Base-by-base conservation (phyloP, 768 basidiomycete genomes). In the Fomitopsis serialis region DNA sequence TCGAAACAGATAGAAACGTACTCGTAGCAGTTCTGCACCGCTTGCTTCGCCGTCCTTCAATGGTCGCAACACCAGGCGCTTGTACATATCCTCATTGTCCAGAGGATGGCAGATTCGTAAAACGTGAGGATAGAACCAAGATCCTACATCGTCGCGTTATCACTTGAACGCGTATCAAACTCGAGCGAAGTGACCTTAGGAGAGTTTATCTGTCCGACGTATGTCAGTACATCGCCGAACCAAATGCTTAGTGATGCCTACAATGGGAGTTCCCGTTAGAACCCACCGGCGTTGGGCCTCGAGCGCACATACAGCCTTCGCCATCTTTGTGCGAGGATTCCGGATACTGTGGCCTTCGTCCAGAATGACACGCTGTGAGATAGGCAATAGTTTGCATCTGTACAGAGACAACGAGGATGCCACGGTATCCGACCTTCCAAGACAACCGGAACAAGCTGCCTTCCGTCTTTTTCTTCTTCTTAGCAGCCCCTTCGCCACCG, bases 341-440 rank as follows among this genome's bases (percentile, higher is more conserved):
- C 92, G 82, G 57, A 97, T 86, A 23, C 65, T 84, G 63, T 97
- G 94, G 0, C 91, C 94, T 70, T 97, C 94, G 58, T 97, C 94
- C 4, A 95, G 72, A 21, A 96, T 81, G 40, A 95, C 66, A 53
- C 94, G 76, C 84, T 89, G 53, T 17, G 13, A 49, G n/a, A 12
- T 32, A 11, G 29, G 29, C 11, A 5, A 32, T 5, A 11, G 29
- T 11, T 32, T n/a, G n/a, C n/a, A n/a, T n/a, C n/a, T 22, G 12
- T 2, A 29, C 7, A 11, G 11, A 34, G 22, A 11, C 37, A 22
- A 63, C 67, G 23, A 44, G 29, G 11, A 32, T 11, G 29, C 29
- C 11, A 11, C 29, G 29, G 29, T 32, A 32, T 32, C 29, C 11
- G 29, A 84, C 89, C 83, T 93, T 92, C 94, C 94, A 97, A 35